phyloP scores from a whole-genome alignment of 2,329 filamentous ascomycete genomes.

The Cladorrhinum sp. region DNA sequence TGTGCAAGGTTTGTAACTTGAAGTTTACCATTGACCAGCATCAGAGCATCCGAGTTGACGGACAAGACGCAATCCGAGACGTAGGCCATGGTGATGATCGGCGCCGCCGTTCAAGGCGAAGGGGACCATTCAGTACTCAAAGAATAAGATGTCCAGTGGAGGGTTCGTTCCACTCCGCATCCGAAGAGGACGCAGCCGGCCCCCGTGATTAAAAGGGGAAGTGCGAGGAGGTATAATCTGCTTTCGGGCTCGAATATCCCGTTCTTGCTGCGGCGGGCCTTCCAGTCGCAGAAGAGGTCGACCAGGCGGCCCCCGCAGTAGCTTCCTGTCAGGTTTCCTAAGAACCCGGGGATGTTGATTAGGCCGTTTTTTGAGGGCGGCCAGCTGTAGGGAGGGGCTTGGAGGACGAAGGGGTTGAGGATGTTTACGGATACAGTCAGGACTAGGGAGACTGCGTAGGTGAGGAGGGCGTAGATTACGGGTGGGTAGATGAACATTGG shows the following conservation, averaged over 20 bases:
- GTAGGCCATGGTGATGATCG: constrained; percentile 44
- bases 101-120: constrained; percentile 43
- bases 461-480: constrained; percentile 32
- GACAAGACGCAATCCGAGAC: constrained; percentile 36
- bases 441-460: constrained; percentile 32
- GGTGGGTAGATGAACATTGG: constrained; percentile 33
- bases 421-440: constrained; percentile 33
- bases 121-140: constrained; percentile 45
- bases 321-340: constrained; percentile 43
- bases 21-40: constrained; percentile 33
- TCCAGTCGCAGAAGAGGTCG: constrained; percentile 41
- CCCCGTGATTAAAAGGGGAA: constrained; percentile 41
- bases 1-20: background rate
- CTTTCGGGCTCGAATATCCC: constrained; percentile 46
- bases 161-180: constrained; percentile 39
- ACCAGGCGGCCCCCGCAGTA: constrained; percentile 43
- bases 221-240: constrained; percentile 38
- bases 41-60: constrained; percentile 32
- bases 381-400: constrained; percentile 33
- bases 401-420: constrained; percentile 33
- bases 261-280: constrained; percentile 37
- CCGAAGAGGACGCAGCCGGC: constrained; percentile 44
- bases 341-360: constrained; percentile 33
- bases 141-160: constrained; percentile 45
- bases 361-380: constrained; percentile 32